Base-by-base conservation (phyloP, 2,329 filamentous ascomycete species). In the Fusarium sp. region DNA sequence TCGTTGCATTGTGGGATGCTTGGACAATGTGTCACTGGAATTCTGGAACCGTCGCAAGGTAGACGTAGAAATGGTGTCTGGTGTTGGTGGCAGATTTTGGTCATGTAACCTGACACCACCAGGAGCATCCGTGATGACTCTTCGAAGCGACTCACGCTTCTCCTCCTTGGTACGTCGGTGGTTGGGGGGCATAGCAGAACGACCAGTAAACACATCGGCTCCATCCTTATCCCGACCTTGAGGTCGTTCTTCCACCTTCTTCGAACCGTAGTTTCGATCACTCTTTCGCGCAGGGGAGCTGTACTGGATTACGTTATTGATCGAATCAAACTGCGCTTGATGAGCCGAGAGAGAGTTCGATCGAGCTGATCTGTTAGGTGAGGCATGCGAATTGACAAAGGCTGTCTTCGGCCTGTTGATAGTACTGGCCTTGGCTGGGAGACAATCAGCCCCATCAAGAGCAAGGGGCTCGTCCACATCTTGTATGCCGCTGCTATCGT, bases 51-150 rank as follows among this genome's bases (percentile, higher is more conserved):
- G 83, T 11, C 85, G 83, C 39, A 90, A 81, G 0, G 87, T 89
- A 4, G 87, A 87, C 5, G 87, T 89, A 3, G 89, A 89, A 26
- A 90, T 87, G 0, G 89, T 90, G 72, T 90, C 89, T 0, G 89
- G 89, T 0, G 89, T 90, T 0, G 89, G 89, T 15, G 89, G 89
- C 4, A 90, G 80, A 24, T 80, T 80, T 24, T 86, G 84, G 10
- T 85, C 83, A 60, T 84, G 82, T 4, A 84, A 67, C 75, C 82
- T 80, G 44, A 83, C 85, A 70, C 80, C 82, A 69, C 76, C 82
- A 68, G 64, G 82, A 77, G 83, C 83, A 36, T 87, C 85, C 0
- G 87, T 89, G 36, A 85, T 76, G 12, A 89, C 88, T 47, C 81
- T 84, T 15, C 87, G 83, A 18, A 89, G 73, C 1, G 84, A 82